Conservation (phyloP, 345 rosid genomes). For the Boechera divaricarpa region DNA sequence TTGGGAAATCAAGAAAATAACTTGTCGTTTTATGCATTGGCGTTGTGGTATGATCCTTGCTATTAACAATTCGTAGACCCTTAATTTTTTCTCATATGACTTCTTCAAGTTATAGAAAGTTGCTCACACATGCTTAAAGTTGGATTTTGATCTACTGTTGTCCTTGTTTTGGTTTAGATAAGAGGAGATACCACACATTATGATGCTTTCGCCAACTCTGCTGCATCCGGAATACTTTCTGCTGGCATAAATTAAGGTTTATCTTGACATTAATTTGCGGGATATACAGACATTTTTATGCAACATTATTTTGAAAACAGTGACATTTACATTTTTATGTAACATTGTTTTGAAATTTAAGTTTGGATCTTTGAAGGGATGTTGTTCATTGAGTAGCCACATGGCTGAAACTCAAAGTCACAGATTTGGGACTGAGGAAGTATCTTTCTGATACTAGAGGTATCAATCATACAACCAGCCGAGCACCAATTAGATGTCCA, state of each 20-base stretch:
- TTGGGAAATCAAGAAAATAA: slow-evolving; percentile 78
- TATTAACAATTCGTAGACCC: background rate
- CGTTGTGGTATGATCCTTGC: slow-evolving; percentile 77
- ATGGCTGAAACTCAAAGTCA: too few species aligned
- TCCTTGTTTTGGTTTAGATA: slow-evolving; percentile 55
- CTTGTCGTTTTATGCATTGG: slow-evolving; percentile 86
- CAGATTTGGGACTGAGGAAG: too few species aligned
- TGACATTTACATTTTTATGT: too few species aligned
- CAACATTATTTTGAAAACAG: slow-evolving; percentile 5
- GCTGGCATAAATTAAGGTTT: slow-evolving; percentile 92
- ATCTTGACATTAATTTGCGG: background rate
- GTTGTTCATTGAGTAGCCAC: too few species aligned
- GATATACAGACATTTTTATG: background rate
- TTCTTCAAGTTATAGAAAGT: slow-evolving; percentile 4
- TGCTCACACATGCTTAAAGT: slow-evolving; percentile 5
- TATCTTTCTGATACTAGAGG: too few species aligned
- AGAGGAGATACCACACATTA: slow-evolving; percentile 96
- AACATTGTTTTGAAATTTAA: too few species aligned
- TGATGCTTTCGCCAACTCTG: slow-evolving; percentile 96
- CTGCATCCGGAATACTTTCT: slow-evolving; percentile 96
- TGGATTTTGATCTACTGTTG: slow-evolving; percentile 19
- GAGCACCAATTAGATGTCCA: too few species aligned
- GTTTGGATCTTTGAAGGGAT: too few species aligned
- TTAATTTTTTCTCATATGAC: background rate
- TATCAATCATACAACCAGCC: too few species aligned